These are phyloP conservation scores for Fusarium pseudoanthophilum DNA, from an alignment of 2,329 filamentous ascomycete genomes.

Conservation along the genomic window DNA sequence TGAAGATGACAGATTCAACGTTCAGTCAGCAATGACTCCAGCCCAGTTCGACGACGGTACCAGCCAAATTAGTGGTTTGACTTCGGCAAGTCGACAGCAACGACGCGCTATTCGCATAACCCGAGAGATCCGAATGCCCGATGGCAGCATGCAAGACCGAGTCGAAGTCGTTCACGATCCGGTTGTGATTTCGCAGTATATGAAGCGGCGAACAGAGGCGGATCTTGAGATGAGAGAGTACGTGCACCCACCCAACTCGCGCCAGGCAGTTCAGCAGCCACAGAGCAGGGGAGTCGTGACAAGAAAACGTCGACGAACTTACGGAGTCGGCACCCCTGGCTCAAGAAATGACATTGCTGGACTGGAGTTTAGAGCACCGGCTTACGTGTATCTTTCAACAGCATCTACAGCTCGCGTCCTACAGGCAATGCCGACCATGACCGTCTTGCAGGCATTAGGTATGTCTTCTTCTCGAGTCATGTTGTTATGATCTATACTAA, in stretches of 20 bases:
- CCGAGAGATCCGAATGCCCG: slow-evolving; percentile 63
- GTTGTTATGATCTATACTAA: slow-evolving; percentile 19
- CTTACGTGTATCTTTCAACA: slow-evolving; percentile 56
- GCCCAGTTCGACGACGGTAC: slow-evolving; percentile 79
- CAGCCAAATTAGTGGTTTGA: slow-evolving; percentile 80
- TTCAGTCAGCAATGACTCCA: slow-evolving; percentile 75
- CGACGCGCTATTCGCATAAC: slow-evolving; percentile 79
- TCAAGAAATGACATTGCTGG: slow-evolving; percentile 48
- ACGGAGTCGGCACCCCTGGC: slow-evolving; percentile 46
- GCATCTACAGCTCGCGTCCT: slow-evolving; percentile 61
- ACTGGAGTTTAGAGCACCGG: slow-evolving; percentile 48
- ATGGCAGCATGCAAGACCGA: slow-evolving; percentile 67
- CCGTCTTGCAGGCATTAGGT: slow-evolving; percentile 59
- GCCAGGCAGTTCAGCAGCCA: background rate
- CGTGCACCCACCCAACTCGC: slow-evolving; percentile 50
- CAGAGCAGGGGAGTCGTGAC: slow-evolving; percentile 1
- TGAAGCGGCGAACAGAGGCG: slow-evolving; percentile 77
- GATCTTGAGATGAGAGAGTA: slow-evolving; percentile 80
- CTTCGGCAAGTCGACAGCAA: slow-evolving; percentile 69
- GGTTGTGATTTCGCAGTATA: slow-evolving; percentile 88
- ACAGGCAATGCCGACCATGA: slow-evolving; percentile 63
- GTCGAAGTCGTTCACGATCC: slow-evolving; percentile 81
- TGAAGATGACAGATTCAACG: slow-evolving; percentile 76
- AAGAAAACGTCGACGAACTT: slow-evolving; percentile 19
- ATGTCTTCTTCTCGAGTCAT: slow-evolving; percentile 20